Base-by-base conservation (phyloP, 257 asterid species). In the Solanum medicagineum region DNA sequence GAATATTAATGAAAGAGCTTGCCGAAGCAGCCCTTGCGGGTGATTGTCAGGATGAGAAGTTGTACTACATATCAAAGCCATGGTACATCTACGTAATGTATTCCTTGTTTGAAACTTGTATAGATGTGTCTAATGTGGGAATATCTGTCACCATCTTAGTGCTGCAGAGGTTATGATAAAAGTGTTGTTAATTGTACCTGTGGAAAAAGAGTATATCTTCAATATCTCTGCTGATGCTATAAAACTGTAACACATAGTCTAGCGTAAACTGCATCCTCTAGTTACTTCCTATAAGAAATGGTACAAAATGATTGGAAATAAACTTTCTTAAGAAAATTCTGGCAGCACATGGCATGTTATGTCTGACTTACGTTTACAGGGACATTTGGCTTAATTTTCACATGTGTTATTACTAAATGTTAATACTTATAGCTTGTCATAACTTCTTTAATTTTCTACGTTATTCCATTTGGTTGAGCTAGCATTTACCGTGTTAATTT, bases 11-110 rank as follows among this genome's bases (percentile, higher is more conserved):
- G 98, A 95, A 90, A 88, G 99, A 95, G 85, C 89, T 96, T 83
- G 99, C 98, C 16, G 99, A 95, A 92, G 94, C 94, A 74, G 97
- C 98, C 85, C 94, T 96, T 88, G 87, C 94, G n/a, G 95, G 97
- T 87, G 88, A 92, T 85, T 89, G 89, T 86, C 86, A 85, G 62
- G 93, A 92, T 86, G 97, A 95, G 71, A 90, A 87, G 66, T 70
- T 88, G 87, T 96, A 88, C 91, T 95, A 90, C 87, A 87, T 96
- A 84, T 96, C 99, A 45, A 96, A 90, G 92, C 84, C 97, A 53
- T 96, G 99, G 99, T 96, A 92, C 85, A 90, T 17, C 53, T 69
- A 81, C 7, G 42, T 44, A 55, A 42, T 49, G 81, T 59, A 6
- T 45, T 54, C 44, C 10, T 29, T 53, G 47, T 54, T 79, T n/a